Evolutionary conservation across 1,139 yeast genomes (phyloP), one percentile per base, ranked within the genome.

Genomic region (Lodderomyces orthopsilosis): DNA sequence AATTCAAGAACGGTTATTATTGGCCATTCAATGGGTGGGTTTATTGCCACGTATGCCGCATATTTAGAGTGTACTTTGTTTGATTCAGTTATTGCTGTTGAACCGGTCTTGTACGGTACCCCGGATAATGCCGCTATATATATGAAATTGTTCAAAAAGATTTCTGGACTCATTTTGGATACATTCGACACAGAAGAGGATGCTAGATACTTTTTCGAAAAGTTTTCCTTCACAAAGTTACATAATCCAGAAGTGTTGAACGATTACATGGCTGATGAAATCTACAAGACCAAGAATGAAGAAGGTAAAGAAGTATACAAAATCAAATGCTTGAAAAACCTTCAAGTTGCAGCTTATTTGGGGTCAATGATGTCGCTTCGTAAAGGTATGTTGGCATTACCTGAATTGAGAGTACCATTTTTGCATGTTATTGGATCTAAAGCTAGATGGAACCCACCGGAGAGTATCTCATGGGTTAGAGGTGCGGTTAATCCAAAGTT

Each of bases 1-100:
- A 55, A 63, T 6, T 68, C 72, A 37, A 56, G 62, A 38, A 70
- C 59, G 42, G 69, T 84, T 12, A 57, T 70, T 2, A 58, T 84
- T 32, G 93, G 93, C n/a, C 93, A 85, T 58, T 84, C 91, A 0
- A 75, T 81, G 75, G 93, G 93, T 12, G 94, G 89, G 0, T 70
- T 70, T 48, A 74, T 66, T 41, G 69, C 75, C 0, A 50, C 83
- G 6, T 64, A 73, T 52, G 79, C 85, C 1, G 74, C 76, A 0
- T 67, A 68, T 22, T 60, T 70, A 30, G 80, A 75, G 42, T 86
- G 88, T 0, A 55, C 58, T 10, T 58, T 82, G 44, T 75, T 81
- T 55, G 83, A 81, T 49, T 68, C 80, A 9, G 68, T 77, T 6
- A 60, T 85, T 3, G 65, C 79, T 0, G 64, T 84, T 35, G 94